Evolutionary conservation across 1,284 basidiomycete species (phyloP), one percentile per base, ranked within the genome.

Genomic region (Moesziomyces aphidis): DNA sequence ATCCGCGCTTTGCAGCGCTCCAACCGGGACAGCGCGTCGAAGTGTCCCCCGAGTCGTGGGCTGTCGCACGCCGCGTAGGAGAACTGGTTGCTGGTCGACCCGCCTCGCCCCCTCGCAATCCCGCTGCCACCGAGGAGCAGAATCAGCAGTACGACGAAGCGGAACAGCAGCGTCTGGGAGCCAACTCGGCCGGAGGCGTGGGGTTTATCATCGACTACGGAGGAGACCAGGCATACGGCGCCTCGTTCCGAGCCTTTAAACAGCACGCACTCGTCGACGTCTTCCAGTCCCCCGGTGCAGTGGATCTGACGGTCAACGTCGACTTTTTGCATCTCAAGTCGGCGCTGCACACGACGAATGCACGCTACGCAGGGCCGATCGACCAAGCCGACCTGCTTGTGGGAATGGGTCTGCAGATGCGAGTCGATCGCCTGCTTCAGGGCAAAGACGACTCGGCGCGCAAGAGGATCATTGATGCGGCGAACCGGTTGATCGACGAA

Each of bases 151-250:
- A 45, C 1, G 22, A 21, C 28, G 43, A 53, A 17, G 50, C 55
- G 6, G 61, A 77, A 46, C 15, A 48, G 17, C 43, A 55, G 28
- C 55, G 64, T 21, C 66, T 71, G 31, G 21, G 65, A 52, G 71
- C 45, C 63, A 58, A 64, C 5, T 64, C 77, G 5, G 82, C 81
- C 0, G 90, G 91, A 4, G 94, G 95, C 0, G 91, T 91, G 50
- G 95, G 90, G 0, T 86, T 99, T 50, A 88, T 98, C 17, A 87
- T 98, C 15, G 97, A 99, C 85, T 99, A 99, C 81, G 97, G 97
- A 4, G 90, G 88, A 28, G 90, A 91, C 57, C 87, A 89, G 52
- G 89, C 88, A 3, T 93, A 90, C 80, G 90, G 90, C 0, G 87
- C 90, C 70, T 94, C 93, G 19, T 92, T 97, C 85, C 87, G 95